These are phyloP conservation scores for Cadophora sp. DNA, from an alignment of 2,329 filamentous ascomycete species.

Conservation along the genomic window DNA sequence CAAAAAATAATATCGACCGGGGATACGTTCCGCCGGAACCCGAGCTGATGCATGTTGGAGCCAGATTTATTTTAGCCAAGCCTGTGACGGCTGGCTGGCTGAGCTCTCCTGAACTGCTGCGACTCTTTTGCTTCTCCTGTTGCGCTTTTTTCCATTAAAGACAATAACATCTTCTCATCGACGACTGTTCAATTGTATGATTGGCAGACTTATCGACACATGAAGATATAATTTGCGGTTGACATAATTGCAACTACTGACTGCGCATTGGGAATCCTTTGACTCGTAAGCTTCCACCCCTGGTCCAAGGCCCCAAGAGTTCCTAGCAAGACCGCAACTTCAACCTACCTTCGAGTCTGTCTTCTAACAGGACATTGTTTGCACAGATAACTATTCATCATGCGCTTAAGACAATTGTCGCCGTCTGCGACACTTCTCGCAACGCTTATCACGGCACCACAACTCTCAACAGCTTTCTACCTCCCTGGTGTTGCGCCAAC, in stretches of 20 bases:
- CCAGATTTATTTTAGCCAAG: conserved; percentile 15
- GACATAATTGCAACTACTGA: conserved; percentile 12
- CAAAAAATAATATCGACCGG: conserved; percentile 17
- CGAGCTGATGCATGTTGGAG: conserved; percentile 1
- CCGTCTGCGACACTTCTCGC: conserved; percentile 56
- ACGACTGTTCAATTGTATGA: background rate
- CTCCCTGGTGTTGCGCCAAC: conserved; percentile 94
- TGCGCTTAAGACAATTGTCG: conserved; percentile 42
- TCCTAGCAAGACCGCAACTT: conserved; percentile 10
- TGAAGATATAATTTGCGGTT: conserved; percentile 22
- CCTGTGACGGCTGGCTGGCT: background rate
- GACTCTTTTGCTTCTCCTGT: background rate
- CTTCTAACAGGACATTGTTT: conserved; percentile 8
- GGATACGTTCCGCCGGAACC: conserved; percentile 18
- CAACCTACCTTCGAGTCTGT: background rate
- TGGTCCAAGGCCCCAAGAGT: conserved; percentile 15
- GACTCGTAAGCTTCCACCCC: conserved; percentile 33
- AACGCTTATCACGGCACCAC: conserved; percentile 56
- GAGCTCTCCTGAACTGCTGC: conserved; percentile 19
- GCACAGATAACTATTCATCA: conserved; percentile 34
- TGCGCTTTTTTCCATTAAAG: background rate
- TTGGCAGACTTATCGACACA: background rate
- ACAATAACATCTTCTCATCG: background rate
- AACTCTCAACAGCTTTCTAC: conserved; percentile 80
- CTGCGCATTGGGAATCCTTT: conserved; percentile 21